Conservation (phyloP, 805 yeast genomes). For the Ascoidea rubescens region DNA sequence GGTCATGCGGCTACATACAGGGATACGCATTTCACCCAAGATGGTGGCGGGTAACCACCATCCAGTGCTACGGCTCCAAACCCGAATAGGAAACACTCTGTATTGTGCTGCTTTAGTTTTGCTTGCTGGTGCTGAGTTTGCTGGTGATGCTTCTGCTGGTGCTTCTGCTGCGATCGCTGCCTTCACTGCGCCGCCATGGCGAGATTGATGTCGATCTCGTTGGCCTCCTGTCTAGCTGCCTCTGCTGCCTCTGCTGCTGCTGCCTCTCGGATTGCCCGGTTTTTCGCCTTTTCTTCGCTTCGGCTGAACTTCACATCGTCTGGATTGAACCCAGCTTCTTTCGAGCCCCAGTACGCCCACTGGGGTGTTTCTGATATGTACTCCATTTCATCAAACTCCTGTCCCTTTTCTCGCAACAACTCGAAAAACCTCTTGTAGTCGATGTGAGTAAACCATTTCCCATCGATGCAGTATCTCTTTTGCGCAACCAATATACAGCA, state of each 20-base stretch:
- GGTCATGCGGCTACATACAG: too few relatives aligned
- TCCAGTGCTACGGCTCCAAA: too few relatives aligned
- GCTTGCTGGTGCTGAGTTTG: too few relatives aligned
- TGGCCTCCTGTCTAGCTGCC: background rate
- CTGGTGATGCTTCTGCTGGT: too few relatives aligned
- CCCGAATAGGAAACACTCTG: too few relatives aligned
- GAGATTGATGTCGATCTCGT: too few relatives aligned
- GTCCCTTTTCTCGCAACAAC: constrained; percentile 45
- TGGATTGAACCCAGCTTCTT: constrained; percentile 82
- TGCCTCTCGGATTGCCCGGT: constrained; percentile 10
- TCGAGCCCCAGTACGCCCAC: constrained; percentile 86
- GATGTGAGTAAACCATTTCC: constrained; percentile 80
- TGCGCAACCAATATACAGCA: constrained; percentile 84
- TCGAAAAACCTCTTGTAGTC: constrained; percentile 68
- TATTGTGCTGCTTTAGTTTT: too few relatives aligned
- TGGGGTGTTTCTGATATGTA: constrained; percentile 71
- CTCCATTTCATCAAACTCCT: constrained; percentile 63
- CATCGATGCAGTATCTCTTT: constrained; percentile 51
- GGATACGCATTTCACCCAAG: too few relatives aligned
- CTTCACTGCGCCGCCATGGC: too few relatives aligned
- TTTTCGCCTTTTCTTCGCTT: constrained; percentile 44
- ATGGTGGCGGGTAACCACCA: too few relatives aligned
- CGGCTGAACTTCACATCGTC: constrained; percentile 58
- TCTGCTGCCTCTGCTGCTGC: background rate
- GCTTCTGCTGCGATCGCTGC: too few relatives aligned